Base-by-base conservation (phyloP, 352 stramenopile species). In the Saprolegnia diclina region DNA sequence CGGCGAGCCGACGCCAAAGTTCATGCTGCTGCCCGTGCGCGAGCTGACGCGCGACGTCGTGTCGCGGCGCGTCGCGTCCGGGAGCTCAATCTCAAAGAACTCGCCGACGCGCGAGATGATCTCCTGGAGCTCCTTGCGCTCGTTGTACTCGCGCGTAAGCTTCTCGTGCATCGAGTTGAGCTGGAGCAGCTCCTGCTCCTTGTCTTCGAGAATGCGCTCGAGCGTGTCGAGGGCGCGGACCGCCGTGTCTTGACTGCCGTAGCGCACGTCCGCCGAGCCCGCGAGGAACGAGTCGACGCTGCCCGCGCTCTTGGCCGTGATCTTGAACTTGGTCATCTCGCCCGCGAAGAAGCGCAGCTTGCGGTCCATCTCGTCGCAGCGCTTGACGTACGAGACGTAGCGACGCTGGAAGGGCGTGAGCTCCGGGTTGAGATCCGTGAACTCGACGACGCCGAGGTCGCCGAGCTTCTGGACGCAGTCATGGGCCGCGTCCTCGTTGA, bases 371-470 rank as follows among this genome's bases (percentile, higher is more conserved):
- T 99, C 96, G 77, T 99, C 97, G 78, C 97, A 99, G 45, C 97
- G 93, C 77, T 98, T 98, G 64, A 99, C 96, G 77, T 98, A 99
- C 56, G 87, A 96, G 40, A 99, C 96, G 77, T 99, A 99, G 65
- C 96, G 94, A 59, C 97, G 95, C 82, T 99, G 97, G 81, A 99
- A 99, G 11, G 96, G 91, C 71, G 97, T 99, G 65, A 98, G 86
- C 63, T 99, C 96, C 54, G 95, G 96, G 80, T 99, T 99, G 65
- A 99, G 76, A 79, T 99, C 97, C n/a, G 96, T 99, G 79, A 99
- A 99, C 75, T 99, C 94, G 72, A 99, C 93, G 21, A 97, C 94
- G 37, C 96, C 95, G 24, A 99, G 74, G 62, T 96, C 93, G 59
- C 96, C 97, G 7, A 99, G 85, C 74, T 98, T 97, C 74, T 97